Base-by-base conservation (phyloP, 2,329 filamentous ascomycete genomes). In the Alternaria longipes region DNA sequence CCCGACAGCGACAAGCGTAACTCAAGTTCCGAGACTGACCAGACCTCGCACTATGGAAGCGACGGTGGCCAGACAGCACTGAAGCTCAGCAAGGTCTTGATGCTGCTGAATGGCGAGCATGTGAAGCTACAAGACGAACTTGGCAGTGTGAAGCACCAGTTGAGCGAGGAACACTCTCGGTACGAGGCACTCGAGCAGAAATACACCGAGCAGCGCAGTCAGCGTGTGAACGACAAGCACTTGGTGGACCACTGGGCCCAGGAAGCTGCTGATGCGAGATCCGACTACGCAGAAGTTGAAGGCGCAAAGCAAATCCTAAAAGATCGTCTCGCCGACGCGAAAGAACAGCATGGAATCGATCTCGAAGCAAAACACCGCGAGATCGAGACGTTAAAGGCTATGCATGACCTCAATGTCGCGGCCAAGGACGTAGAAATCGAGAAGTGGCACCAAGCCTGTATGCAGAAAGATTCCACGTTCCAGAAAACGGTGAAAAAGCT, bases 171-270 rank as follows among this genome's bases (percentile, higher is more conserved):
- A 5, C 11, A 32, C 2, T 16, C 18, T 9, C 18, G 16, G 1
- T 54, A 49, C 12, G 6, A 59, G 18, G n/a, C n/a, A 6, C 56
- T 59, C 4, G 26, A 55, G 20, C 26, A 42, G 12, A 47, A 50
- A 16, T 38, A 55, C n/a, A n/a, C 20, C 5, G 36, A 55, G 12
- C 51, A 59, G n/a, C 44, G 16, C 7, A 12, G 14, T 22, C 56
- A 59, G 18, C 44, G 51, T 1, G 8, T 50, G 3, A 55, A 54
- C 2, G 51, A 59, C n/a, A 59, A 55, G 28, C 36, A 5, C 12
- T 14, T 59, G 14, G 20, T 50, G 12, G 44, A 59, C 5, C 9
- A 30, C 8, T 54, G 36, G 4, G 54, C 5, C 9, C 22, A 49
- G 22, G 34, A 59, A 9, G 44, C 41, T 6, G 16, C 18, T 2